phyloP scores from a whole-genome alignment of 163 green algal species.

The Botryococcus braunii region DNA sequence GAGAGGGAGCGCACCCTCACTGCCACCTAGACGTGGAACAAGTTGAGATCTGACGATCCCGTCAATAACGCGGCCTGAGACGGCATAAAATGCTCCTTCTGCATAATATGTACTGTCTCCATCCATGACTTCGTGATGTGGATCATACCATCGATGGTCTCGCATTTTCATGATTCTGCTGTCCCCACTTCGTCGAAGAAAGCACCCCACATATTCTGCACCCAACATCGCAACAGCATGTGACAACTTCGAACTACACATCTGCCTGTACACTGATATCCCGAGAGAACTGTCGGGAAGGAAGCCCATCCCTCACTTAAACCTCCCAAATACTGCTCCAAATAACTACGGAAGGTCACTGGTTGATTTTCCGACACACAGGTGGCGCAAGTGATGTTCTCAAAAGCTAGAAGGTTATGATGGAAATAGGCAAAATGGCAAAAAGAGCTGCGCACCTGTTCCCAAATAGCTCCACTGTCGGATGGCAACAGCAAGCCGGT shows the following conservation, averaged over 20 bases:
- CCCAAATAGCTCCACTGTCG: conserved; percentile 1
- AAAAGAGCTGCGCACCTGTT: conserved; percentile 1
- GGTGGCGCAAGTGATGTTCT: no score
- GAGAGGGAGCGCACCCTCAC: background rate
- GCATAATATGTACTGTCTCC: conserved; percentile 1
- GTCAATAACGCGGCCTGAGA: background rate
- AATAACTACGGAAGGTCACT: no score
- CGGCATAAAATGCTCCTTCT: conserved; percentile 6
- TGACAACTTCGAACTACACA: no score
- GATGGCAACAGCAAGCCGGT: conserved; percentile 4
- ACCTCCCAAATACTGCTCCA: no score
- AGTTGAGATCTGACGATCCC: conserved; percentile 3
- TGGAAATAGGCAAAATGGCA: no score
- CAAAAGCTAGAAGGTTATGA: no score
- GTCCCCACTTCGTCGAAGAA: conserved; percentile 2
- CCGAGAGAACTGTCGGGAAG: no score
- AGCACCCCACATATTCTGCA: conserved; percentile 14
- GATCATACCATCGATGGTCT: conserved; percentile 5
- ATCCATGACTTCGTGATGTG: conserved; percentile 1
- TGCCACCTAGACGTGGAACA: background rate
- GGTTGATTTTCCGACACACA: no score
- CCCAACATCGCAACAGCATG: no score
- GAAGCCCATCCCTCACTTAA: no score
- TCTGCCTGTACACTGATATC: no score
- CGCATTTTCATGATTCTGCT: background rate